phyloP scores from a whole-genome alignment of 2,329 filamentous ascomycete genomes.

The Zymoseptoria passerinii region DNA sequence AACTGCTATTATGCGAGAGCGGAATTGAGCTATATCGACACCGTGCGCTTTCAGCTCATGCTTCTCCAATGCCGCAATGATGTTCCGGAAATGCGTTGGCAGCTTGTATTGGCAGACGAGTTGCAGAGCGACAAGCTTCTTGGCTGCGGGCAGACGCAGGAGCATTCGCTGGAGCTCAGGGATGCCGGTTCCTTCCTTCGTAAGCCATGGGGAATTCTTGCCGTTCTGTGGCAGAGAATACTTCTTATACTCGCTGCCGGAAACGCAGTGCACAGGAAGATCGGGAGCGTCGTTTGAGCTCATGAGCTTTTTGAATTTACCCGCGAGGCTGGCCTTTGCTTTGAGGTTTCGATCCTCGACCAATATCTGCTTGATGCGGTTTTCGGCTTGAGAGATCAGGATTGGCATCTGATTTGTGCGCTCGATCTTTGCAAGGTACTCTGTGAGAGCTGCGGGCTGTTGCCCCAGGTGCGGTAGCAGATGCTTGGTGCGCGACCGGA shows the following conservation, averaged over 20 bases:
- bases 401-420: too few species aligned
- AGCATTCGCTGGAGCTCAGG: slow-evolving; percentile 12
- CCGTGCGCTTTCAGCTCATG: slow-evolving; percentile 3
- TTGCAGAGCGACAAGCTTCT: neutral
- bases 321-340: slow-evolving; percentile 1
- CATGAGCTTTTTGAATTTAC: slow-evolving; percentile 4
- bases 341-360: slow-evolving; percentile 4
- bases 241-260: slow-evolving; percentile 15
- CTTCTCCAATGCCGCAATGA: neutral
- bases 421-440: too few species aligned
- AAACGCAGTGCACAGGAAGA: slow-evolving; percentile 12
- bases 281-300: slow-evolving; percentile 8
- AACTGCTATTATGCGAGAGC: neutral
- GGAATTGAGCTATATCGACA: neutral
- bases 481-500: too few species aligned
- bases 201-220: slow-evolving; percentile 8
- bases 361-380: too few species aligned
- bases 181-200: slow-evolving; percentile 15
- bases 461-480: too few species aligned
- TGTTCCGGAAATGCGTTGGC: slow-evolving; percentile 1
- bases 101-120: neutral
- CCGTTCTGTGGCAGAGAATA: slow-evolving; percentile 8
- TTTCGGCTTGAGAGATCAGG: too few species aligned
- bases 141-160: slow-evolving; percentile 1
- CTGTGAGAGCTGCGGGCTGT: too few species aligned